Evolutionary conservation across 2,329 filamentous ascomycete species (phyloP).

Genomic region (Teratosphaeria viscida): DNA sequence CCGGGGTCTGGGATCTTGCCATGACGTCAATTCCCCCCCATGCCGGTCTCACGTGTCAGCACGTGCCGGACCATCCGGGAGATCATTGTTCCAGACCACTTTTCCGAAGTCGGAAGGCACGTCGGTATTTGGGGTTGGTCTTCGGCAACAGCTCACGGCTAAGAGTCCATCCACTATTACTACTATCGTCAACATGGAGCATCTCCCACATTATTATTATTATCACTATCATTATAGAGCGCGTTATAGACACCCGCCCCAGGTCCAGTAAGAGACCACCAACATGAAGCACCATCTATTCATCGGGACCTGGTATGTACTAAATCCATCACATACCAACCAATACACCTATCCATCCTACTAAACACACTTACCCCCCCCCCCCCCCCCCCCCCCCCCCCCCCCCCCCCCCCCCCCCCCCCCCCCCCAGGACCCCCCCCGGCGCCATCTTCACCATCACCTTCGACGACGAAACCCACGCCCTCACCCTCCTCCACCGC

Average conservation of each 20-base stretch:
- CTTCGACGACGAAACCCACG: slow-evolving; percentile 73
- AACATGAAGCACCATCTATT: slow-evolving; percentile 82
- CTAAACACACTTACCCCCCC: slow-evolving; percentile 21
- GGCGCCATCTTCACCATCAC: slow-evolving; percentile 82
- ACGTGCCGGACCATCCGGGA: not conserved
- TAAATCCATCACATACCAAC: not conserved
- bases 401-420: not conserved
- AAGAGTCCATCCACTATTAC: slow-evolving; percentile 1
- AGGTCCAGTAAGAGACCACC: not conserved
- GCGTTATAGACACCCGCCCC: not conserved
- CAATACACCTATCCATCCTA: no score
- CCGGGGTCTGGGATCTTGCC: not conserved
- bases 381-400: slow-evolving; percentile 58
- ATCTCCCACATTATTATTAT: not conserved
- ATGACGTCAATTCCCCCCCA: not conserved
- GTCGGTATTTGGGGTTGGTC: not conserved
- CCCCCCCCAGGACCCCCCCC: slow-evolving; percentile 50
- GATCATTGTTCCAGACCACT: not conserved
- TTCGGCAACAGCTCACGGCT: slow-evolving; percentile 4
- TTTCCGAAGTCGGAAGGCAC: not conserved
- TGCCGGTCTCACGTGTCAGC: not conserved
- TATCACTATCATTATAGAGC: not conserved
- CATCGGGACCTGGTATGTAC: slow-evolving; percentile 65
- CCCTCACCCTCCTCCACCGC: slow-evolving; percentile 64
- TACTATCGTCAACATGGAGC: not conserved